A percentile compares a stretch with the other conserved stretches of the same genome.
These are phyloP conservation scores for Plenodomus lindquistii DNA, from an alignment of 2,329 filamentous ascomycete genomes.

Conservation along the genomic window DNA sequence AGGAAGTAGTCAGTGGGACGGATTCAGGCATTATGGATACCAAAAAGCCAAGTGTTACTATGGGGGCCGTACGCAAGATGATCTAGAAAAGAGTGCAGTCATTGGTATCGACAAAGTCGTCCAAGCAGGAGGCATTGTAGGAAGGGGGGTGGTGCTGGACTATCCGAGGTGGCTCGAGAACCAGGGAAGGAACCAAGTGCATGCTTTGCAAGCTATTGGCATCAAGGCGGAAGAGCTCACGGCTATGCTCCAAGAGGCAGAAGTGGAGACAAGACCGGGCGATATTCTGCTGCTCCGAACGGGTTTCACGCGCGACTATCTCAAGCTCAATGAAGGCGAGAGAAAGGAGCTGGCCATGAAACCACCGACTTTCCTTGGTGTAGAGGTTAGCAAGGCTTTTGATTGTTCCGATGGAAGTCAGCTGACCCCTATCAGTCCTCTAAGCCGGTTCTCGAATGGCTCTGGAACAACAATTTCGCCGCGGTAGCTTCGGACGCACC, in stretches of 20 bases:
- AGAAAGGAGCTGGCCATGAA: constrained; percentile 33
- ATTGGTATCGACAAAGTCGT: constrained; percentile 49
- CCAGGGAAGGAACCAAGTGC: constrained; percentile 20
- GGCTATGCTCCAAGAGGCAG: constrained; percentile 40
- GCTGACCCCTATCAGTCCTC: too few species aligned
- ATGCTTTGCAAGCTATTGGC: constrained; percentile 25
- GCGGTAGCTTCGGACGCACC: constrained; percentile 51
- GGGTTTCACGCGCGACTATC: constrained; percentile 46
- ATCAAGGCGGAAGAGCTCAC: constrained; percentile 30
- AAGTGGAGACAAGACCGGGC: constrained; percentile 38
- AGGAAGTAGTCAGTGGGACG: constrained; percentile 46
- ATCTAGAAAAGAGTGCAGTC: constrained; percentile 41
- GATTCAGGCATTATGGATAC: constrained; percentile 49
- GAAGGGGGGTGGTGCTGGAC: constrained; percentile 36
- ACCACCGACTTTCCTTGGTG: constrained; percentile 44
- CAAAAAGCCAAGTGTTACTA: constrained; percentile 49
- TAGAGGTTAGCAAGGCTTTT: constrained; percentile 30
- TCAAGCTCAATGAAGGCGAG: constrained; percentile 18
- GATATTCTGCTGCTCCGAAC: constrained; percentile 37
- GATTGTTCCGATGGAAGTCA: too few species aligned
- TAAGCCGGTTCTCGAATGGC: constrained; percentile 46
- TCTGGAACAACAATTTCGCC: constrained; percentile 53
- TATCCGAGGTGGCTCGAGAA: constrained; percentile 34
- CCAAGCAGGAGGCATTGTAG: constrained; percentile 35
- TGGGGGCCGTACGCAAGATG: constrained; percentile 46